Percentiles rank a stretch among this genome's conserved stretches.
phyloP scores from a whole-genome alignment of 352 stramenopile species.

The Globisporangium mamillatum region DNA sequence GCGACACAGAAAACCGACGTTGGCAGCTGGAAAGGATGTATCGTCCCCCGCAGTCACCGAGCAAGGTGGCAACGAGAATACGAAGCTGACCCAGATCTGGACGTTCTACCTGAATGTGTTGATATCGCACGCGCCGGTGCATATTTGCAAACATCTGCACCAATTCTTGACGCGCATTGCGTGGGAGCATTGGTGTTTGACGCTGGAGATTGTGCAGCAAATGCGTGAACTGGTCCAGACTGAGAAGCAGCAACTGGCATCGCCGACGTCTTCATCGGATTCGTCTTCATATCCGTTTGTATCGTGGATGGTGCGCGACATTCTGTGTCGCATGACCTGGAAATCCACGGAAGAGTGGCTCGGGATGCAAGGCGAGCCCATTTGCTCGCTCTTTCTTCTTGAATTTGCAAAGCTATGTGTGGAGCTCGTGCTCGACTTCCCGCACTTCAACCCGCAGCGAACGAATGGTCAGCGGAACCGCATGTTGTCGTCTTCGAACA shows the following conservation, averaged over 20 bases:
- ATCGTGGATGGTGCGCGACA: slow-evolving; percentile 80
- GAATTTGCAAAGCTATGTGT: slow-evolving; percentile 76
- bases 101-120: slow-evolving; percentile 72
- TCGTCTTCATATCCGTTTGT: slow-evolving; percentile 76
- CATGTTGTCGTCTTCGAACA: slow-evolving; percentile 42
- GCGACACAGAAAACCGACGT: slow-evolving; percentile 26
- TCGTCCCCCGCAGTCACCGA: background rate
- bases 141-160: slow-evolving; percentile 81
- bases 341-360: slow-evolving; percentile 76
- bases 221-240: slow-evolving; percentile 74
- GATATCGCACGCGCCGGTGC: slow-evolving; percentile 64
- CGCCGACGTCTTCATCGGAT: slow-evolving; percentile 27
- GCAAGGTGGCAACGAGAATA: slow-evolving; percentile 16
- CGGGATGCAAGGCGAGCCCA: slow-evolving; percentile 40
- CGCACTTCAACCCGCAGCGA: slow-evolving; percentile 57
- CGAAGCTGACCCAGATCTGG: slow-evolving; percentile 81
- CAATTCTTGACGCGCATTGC: slow-evolving; percentile 76
- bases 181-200: slow-evolving; percentile 85
- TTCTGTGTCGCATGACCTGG: slow-evolving; percentile 79
- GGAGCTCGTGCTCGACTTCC: slow-evolving; percentile 71
- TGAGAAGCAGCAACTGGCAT: slow-evolving; percentile 55
- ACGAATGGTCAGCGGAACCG: slow-evolving; percentile 29
- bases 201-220: slow-evolving; percentile 76
- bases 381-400: slow-evolving; percentile 66
- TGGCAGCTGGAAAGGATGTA: background rate